Evolutionary conservation across 1,284 basidiomycete species (phyloP).

Genomic region (Melampsora americana): DNA sequence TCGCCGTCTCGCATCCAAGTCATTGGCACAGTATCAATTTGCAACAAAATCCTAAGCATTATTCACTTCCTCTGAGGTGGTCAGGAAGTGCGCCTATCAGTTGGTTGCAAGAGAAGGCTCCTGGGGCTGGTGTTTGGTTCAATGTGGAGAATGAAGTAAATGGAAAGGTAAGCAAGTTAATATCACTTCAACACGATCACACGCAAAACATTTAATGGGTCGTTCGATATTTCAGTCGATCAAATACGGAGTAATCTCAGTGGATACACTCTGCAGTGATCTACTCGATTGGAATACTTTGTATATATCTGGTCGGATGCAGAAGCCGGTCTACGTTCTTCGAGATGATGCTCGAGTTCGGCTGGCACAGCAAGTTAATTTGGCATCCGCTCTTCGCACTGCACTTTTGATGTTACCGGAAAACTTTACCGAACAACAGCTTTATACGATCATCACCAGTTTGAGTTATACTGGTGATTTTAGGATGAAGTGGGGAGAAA

Average conservation of each 20-base stretch:
- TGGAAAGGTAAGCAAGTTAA: conserved; percentile 62
- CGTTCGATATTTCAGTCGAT: conserved; percentile 63
- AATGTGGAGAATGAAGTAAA: conserved; percentile 81
- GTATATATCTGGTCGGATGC: conserved; percentile 92
- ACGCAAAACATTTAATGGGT: not conserved
- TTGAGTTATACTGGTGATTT: conserved; percentile 89
- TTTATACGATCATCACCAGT: conserved; percentile 81
- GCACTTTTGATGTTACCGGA: conserved; percentile 67
- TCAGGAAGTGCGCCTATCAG: conserved; percentile 75
- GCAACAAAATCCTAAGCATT: conserved; percentile 81
- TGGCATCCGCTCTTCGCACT: conserved; percentile 79
- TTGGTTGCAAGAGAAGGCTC: conserved; percentile 64
- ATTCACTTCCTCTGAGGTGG: conserved; percentile 76
- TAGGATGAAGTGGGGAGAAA: conserved; percentile 90
- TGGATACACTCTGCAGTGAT: conserved; percentile 83
- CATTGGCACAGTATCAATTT: conserved; percentile 96
- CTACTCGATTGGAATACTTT: conserved; percentile 87
- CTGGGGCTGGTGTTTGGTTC: conserved; percentile 90
- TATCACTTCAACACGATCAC: conserved; percentile 20
- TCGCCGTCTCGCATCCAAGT: conserved; percentile 82
- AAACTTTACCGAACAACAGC: conserved; percentile 68
- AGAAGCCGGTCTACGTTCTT: conserved; percentile 89
- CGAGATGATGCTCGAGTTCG: conserved; percentile 82
- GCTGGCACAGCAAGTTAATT: conserved; percentile 86
- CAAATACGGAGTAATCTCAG: conserved; percentile 96